A percentile compares a stretch with the other conserved stretches of the same genome.
These are phyloP conservation scores for Lactarius quietus DNA, from an alignment of 768 basidiomycete genomes.

Conservation along the genomic window DNA sequence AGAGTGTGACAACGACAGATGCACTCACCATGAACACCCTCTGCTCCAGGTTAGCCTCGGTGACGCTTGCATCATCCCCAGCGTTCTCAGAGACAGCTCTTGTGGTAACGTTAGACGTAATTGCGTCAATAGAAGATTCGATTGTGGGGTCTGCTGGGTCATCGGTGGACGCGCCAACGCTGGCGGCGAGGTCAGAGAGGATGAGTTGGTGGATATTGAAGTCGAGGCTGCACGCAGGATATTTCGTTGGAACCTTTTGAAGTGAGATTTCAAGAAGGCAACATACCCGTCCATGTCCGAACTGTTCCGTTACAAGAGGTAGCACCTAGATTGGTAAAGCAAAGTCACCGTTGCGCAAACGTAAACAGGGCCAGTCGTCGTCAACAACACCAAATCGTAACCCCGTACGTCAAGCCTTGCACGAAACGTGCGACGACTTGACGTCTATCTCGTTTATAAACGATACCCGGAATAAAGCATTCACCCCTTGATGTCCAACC, in stretches of 20 bases:
- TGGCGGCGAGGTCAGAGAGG: constrained; percentile 27
- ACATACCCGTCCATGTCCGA: constrained; percentile 18
- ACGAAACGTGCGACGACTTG: too few species aligned
- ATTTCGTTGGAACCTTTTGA: background rate
- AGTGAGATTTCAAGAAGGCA: background rate
- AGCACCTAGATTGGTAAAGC: too few species aligned
- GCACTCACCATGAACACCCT: constrained; percentile 59
- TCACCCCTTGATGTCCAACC: too few species aligned
- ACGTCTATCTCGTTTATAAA: too few species aligned
- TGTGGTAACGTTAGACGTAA: constrained; percentile 59
- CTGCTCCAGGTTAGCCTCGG: constrained; percentile 29
- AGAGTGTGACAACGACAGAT: background rate
- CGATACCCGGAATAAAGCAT: too few species aligned
- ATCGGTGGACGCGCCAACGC: constrained; percentile 23
- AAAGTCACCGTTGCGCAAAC: too few species aligned
- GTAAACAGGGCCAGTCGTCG: too few species aligned
- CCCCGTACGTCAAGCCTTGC: too few species aligned
- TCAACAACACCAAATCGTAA: too few species aligned
- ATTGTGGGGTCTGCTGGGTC: constrained; percentile 25
- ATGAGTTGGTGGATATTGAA: constrained; percentile 27
- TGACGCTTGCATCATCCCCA: constrained; percentile 8
- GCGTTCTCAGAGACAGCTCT: constrained; percentile 26
- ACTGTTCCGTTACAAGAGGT: background rate
- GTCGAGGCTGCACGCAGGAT: constrained; percentile 24
- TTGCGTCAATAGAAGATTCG: constrained; percentile 45